phyloP scores from a whole-genome alignment of 371 early-diverging fungal genomes.

The Mucor irregularis region DNA sequence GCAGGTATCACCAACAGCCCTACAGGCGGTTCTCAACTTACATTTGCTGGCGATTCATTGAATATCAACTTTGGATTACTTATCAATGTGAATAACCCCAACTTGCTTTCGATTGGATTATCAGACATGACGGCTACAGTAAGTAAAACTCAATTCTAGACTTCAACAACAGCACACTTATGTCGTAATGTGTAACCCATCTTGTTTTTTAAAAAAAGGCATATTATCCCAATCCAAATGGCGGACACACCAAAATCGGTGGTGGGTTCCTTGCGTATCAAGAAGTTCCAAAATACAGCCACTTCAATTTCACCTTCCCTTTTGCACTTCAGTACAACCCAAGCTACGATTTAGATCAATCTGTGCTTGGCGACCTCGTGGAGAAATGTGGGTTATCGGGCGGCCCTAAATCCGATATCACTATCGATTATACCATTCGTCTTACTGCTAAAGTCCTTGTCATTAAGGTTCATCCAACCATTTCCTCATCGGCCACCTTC shows the following conservation, averaged over 20 bases:
- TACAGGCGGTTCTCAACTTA: constrained; percentile 26
- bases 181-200: constrained; percentile 1
- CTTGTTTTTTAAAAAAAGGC: constrained; percentile 33
- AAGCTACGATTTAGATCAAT: constrained; percentile 27
- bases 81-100: constrained; percentile 42
- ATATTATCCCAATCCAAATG: constrained; percentile 36
- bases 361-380: constrained; percentile 46
- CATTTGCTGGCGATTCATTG: constrained; percentile 23
- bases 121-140: constrained; percentile 40
- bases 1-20: constrained; percentile 28
- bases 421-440: constrained; percentile 34
- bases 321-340: constrained; percentile 48
- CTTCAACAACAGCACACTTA: not conserved
- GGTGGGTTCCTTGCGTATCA: constrained; percentile 43
- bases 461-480: constrained; percentile 38
- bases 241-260: constrained; percentile 39
- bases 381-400: constrained; percentile 48
- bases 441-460: constrained; percentile 38
- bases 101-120: constrained; percentile 34
- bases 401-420: constrained; percentile 26
- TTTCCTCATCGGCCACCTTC: constrained; percentile 33
- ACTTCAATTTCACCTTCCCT: constrained; percentile 48
- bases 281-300: constrained; percentile 37
- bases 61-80: constrained; percentile 41
- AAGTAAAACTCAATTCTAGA: constrained; percentile 21